A percentile compares a stretch with the other conserved stretches of the same genome.
phyloP scores from a whole-genome alignment of 305 asterid genomes.

The Caryopteris hybrid region DNA sequence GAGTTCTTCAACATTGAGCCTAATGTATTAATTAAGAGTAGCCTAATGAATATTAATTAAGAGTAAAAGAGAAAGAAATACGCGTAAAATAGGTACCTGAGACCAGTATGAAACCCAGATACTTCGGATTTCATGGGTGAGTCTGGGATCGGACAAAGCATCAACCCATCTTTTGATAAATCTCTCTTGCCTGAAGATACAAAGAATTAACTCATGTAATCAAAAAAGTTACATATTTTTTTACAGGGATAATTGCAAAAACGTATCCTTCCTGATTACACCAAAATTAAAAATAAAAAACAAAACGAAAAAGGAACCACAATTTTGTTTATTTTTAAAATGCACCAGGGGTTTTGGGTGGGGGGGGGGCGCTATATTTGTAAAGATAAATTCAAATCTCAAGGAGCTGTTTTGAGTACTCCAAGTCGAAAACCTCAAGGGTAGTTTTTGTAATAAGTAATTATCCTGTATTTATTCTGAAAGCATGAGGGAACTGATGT shows the following conservation, averaged over 20 bases:
- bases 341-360: too few species aligned
- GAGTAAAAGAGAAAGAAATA: neutral
- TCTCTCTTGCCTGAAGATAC: conserved; percentile 69
- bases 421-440: neutral
- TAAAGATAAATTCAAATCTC: too few species aligned
- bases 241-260: too few species aligned
- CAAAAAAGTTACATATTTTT: neutral
- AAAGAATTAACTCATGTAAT: neutral
- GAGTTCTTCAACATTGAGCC: neutral
- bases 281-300: too few species aligned
- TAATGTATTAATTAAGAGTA: neutral
- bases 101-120: conserved; percentile 90
- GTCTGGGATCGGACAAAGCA: conserved; percentile 75
- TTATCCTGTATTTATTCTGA: neutral
- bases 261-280: too few species aligned
- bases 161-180: conserved; percentile 63
- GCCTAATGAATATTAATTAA: neutral
- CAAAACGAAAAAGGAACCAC: too few species aligned
- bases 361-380: too few species aligned
- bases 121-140: conserved; percentile 78
- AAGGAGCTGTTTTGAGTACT: too few species aligned
- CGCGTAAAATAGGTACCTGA: conserved; percentile 44
- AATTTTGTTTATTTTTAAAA: too few species aligned
- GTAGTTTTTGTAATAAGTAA: neutral
- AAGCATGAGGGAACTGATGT: neutral